A percentile compares a stretch with the other conserved stretches of the same genome.
phyloP scores from a whole-genome alignment of 805 yeast species.

The Sungouiella blattae region DNA sequence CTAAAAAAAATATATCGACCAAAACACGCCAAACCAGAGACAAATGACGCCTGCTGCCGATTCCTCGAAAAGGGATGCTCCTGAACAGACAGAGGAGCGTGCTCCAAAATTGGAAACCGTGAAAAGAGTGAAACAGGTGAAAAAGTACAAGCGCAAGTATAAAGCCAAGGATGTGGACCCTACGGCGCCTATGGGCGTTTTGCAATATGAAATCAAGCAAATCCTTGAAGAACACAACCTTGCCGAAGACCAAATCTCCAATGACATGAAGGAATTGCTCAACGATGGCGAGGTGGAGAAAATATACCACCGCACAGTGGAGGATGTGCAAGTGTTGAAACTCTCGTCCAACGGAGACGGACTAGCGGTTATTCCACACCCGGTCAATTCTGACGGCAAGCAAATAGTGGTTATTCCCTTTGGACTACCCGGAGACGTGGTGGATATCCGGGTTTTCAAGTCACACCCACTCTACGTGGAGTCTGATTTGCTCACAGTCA shows the following conservation, averaged over 20 bases:
- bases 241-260: constrained; percentile 40
- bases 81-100: no score
- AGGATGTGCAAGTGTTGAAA: constrained; percentile 53
- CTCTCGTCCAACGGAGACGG: constrained; percentile 87
- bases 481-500: constrained; percentile 62
- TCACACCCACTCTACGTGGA: constrained; percentile 74
- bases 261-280: constrained; percentile 63
- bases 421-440: constrained; percentile 82
- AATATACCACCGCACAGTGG: constrained; percentile 56
- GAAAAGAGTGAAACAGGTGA: constrained; percentile 20
- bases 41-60: no score
- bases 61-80: no score
- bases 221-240: constrained; percentile 44
- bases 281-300: constrained; percentile 50
- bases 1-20: no score
- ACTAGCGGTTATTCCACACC: constrained; percentile 63
- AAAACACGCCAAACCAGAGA: no score
- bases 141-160: constrained; percentile 45
- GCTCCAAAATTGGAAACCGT: background rate
- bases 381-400: constrained; percentile 38
- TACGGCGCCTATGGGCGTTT: constrained; percentile 77
- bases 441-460: constrained; percentile 66
- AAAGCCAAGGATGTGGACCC: constrained; percentile 64
- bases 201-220: constrained; percentile 68
- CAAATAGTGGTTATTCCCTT: constrained; percentile 83